phyloP scores from a whole-genome alignment of 73 alveolate species.

The Stentor coeruleus region DNA sequence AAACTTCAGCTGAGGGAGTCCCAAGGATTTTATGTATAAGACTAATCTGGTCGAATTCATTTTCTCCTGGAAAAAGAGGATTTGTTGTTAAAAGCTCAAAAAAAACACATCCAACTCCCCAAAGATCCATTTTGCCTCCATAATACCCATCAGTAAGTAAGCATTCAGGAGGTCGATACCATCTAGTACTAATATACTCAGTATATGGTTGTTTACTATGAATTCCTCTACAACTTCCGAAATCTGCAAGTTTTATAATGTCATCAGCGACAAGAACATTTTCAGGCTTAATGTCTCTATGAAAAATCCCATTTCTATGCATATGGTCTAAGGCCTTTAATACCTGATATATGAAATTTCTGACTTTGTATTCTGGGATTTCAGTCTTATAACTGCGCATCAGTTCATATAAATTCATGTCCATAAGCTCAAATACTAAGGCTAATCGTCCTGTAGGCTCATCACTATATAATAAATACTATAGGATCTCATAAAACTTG shows the following conservation, averaged over 20 bases:
- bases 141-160: conserved; percentile 97
- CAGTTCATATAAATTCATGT: conserved; percentile 93
- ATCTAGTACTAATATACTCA: conserved; percentile 86
- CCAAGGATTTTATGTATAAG: conserved; percentile 53
- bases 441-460: conserved; percentile 98
- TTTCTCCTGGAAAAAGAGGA: conserved; percentile 87
- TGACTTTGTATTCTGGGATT: conserved; percentile 79
- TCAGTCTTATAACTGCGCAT: conserved; percentile 81
- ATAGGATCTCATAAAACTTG: conserved; percentile 78
- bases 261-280: conserved; percentile 38
- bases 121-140: conserved; percentile 95
- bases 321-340: conserved; percentile 90
- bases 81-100: conserved; percentile 95
- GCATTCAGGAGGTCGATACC: conserved; percentile 98
- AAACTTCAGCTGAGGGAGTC: conserved; percentile 37
- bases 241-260: conserved; percentile 78
- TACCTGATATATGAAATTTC: conserved; percentile 79
- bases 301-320: conserved; percentile 94
- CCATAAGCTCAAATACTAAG: conserved; percentile 98
- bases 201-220: conserved; percentile 89
- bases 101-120: conserved; percentile 99
- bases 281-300: conserved; percentile 79
- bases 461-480: conserved; percentile 56
- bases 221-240: conserved; percentile 86
- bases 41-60: conserved; percentile 89